phyloP scores from a whole-genome alignment of 225 moss, liverwort and hornwort species.

The Sphagnum contortum region DNA sequence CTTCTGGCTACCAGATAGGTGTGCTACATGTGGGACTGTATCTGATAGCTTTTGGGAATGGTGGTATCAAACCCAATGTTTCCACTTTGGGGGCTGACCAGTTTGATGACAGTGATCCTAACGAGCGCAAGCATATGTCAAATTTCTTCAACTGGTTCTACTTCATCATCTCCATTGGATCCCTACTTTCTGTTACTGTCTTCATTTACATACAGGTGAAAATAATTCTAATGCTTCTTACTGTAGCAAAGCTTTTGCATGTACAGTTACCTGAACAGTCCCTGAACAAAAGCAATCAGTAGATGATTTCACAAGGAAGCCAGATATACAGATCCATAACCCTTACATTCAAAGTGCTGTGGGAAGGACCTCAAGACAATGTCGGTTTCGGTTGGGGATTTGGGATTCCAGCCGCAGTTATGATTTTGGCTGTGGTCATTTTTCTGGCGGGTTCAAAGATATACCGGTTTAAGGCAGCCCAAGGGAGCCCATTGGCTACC shows the following conservation, averaged over 20 bases:
- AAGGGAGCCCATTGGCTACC: constrained; percentile 8
- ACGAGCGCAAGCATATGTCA: constrained; percentile 1
- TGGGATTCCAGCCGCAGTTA: constrained; percentile 4
- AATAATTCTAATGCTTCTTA: no score
- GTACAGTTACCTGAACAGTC: no score
- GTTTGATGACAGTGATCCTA: constrained; percentile 11
- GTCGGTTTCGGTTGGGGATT: constrained; percentile 9
- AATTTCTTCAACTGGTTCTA: constrained; percentile 31
- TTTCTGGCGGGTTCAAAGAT: constrained; percentile 11
- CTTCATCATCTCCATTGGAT: constrained; percentile 9
- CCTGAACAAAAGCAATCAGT: no score
- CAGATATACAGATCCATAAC: no score
- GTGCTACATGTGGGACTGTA: no score
- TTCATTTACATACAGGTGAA: not conserved
- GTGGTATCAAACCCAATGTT: constrained; percentile 14
- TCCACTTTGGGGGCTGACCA: constrained; percentile 22
- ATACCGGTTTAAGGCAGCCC: constrained; percentile 12
- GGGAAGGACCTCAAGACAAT: not conserved
- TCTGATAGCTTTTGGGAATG: constrained; percentile 8
- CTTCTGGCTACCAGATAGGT: no score
- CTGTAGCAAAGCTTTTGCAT: no score
- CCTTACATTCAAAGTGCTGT: no score
- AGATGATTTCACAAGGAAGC: no score
- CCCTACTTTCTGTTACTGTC: constrained; percentile 10
- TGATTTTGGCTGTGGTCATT: constrained; percentile 3